These are phyloP conservation scores for Pestalotiopsis sp. DNA, from an alignment of 2,329 filamentous ascomycete species.

Conservation along the genomic window DNA sequence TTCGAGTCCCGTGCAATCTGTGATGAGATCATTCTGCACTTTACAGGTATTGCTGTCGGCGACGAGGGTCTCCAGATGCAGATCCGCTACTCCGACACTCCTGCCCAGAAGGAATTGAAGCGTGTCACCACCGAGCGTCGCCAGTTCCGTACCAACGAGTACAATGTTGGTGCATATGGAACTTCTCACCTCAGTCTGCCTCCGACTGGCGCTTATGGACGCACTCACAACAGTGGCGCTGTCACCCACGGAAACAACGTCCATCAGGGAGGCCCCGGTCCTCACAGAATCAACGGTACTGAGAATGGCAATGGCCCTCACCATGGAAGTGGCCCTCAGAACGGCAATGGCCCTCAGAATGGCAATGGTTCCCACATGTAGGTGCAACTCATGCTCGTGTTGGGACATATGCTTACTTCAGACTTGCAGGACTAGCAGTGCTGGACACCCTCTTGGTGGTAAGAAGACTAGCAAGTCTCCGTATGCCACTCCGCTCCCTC, in stretches of 20 bases:
- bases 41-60: slow-evolving; percentile 77
- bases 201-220: slow-evolving; percentile 39
- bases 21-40: slow-evolving; percentile 84
- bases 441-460: background rate
- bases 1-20: slow-evolving; percentile 90
- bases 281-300: too few species aligned
- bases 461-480: background rate
- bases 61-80: slow-evolving; percentile 84
- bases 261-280: too few species aligned
- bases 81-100: slow-evolving; percentile 95
- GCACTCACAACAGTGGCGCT: too few species aligned
- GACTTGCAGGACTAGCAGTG: too few species aligned
- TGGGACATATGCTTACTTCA: too few species aligned
- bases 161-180: slow-evolving; percentile 75
- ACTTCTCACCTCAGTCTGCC: slow-evolving; percentile 62
- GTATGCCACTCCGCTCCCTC: background rate
- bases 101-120: slow-evolving; percentile 95
- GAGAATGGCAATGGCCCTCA: too few species aligned
- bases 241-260: too few species aligned
- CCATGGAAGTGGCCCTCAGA: too few species aligned
- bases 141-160: slow-evolving; percentile 95
- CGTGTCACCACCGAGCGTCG: slow-evolving; percentile 93
- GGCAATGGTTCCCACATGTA: too few species aligned
- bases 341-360: too few species aligned
- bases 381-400: too few species aligned